These are phyloP conservation scores for Coffea humblotiana DNA, from an alignment of 305 asterid genomes.

Conservation along the genomic window DNA sequence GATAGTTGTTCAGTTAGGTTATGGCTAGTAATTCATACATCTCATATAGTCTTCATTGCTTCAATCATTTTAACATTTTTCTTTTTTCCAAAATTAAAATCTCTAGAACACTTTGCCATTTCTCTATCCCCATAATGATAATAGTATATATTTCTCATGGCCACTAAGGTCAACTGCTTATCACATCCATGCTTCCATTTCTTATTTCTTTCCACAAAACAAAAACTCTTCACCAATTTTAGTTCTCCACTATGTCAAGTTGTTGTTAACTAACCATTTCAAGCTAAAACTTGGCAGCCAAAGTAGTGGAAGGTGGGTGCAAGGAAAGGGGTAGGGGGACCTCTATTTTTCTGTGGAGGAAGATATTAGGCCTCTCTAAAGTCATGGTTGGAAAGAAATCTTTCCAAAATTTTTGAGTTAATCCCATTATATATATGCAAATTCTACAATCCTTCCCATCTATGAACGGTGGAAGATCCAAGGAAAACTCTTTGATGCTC, in stretches of 20 bases:
- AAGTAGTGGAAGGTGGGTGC: neutral
- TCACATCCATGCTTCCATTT: neutral
- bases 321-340: neutral
- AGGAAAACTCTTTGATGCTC: neutral
- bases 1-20: slow-evolving; percentile 8
- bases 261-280: neutral
- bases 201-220: neutral
- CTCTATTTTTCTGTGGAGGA: neutral
- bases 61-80: neutral
- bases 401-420: neutral
- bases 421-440: neutral
- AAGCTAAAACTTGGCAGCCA: neutral
- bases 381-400: neutral
- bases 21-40: neutral
- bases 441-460: neutral
- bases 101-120: neutral
- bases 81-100: neutral
- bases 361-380: neutral
- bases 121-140: neutral
- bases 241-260: neutral
- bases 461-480: neutral
- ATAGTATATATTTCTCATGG: neutral
- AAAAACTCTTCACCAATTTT: neutral
- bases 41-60: neutral
- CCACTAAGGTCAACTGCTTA: slow-evolving; percentile 6